Conservation (phyloP, 345 rosid genomes). For the Gynandropsis gynandra region DNA sequence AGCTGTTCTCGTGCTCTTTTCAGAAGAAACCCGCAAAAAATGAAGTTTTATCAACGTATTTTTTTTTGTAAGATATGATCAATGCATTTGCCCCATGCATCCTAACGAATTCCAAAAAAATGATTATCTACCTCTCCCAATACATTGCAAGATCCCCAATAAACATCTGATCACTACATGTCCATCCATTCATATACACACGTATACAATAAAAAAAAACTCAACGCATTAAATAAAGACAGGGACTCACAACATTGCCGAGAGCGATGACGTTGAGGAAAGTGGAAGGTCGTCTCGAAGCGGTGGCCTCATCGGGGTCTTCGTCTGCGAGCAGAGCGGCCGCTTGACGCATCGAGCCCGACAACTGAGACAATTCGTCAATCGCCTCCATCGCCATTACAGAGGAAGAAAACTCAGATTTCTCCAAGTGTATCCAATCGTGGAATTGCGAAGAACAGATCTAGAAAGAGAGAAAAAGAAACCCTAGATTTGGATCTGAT, state of each 20-base stretch:
- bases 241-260: conserved; percentile 77
- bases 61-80: too few species aligned
- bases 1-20: too few species aligned
- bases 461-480: conserved; percentile 18
- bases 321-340: conserved; percentile 88
- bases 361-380: conserved; percentile 75
- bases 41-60: too few species aligned
- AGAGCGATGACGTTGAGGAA: conserved; percentile 78
- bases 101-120: too few species aligned
- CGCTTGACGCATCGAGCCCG: conserved; percentile 87
- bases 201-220: not conserved
- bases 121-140: too few species aligned
- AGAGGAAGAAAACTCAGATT: conserved; percentile 1
- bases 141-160: too few species aligned
- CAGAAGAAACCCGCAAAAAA: too few species aligned
- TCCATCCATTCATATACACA: conserved; percentile 13
- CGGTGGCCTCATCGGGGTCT: conserved; percentile 58
- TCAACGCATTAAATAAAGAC: not conserved
- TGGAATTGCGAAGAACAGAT: conserved; percentile 21
- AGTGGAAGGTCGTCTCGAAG: conserved; percentile 60
- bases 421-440: conserved; percentile 14
- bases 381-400: conserved; percentile 71
- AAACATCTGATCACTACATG: conserved; percentile 12
- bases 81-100: too few species aligned
- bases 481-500: too few species aligned